Evolutionary conservation across 768 basidiomycete genomes (phyloP).

Genomic region (Boletus pseudopeckii): DNA sequence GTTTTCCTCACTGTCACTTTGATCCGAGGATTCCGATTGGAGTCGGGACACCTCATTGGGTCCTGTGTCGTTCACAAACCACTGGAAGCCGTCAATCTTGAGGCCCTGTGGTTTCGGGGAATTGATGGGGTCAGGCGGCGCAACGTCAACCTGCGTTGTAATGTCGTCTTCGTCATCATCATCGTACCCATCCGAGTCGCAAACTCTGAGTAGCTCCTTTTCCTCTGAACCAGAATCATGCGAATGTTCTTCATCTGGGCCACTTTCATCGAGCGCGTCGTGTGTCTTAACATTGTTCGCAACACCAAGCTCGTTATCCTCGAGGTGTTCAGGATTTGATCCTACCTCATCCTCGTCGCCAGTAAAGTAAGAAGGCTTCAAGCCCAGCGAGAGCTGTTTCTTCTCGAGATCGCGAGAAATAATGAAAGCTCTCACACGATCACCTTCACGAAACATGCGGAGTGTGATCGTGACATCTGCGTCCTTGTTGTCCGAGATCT

Average conservation of each 20-base stretch:
- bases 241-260: constrained; percentile 4
- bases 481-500: constrained; percentile 87
- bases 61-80: constrained; percentile 47
- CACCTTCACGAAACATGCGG: constrained; percentile 80
- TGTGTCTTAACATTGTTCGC: constrained; percentile 28
- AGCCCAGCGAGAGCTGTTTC: constrained; percentile 72
- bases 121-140: neutral
- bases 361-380: constrained; percentile 86
- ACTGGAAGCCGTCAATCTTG: constrained; percentile 65
- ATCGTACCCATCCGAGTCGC: constrained; percentile 7
- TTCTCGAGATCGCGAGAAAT: constrained; percentile 71
- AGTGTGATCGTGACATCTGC: constrained; percentile 78
- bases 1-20: constrained; percentile 28
- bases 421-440: constrained; percentile 78
- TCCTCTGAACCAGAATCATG: constrained; percentile 16
- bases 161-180: constrained; percentile 17
- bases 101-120: constrained; percentile 28
- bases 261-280: constrained; percentile 20
- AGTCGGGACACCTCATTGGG: constrained; percentile 35
- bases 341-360: constrained; percentile 50
- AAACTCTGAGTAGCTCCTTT: constrained; percentile 15
- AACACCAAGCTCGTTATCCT: constrained; percentile 30
- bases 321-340: constrained; percentile 27
- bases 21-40: constrained; percentile 44
- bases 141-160: constrained; percentile 19